phyloP scores from a whole-genome alignment of 257 asterid species.

The Nicotiana otophora region DNA sequence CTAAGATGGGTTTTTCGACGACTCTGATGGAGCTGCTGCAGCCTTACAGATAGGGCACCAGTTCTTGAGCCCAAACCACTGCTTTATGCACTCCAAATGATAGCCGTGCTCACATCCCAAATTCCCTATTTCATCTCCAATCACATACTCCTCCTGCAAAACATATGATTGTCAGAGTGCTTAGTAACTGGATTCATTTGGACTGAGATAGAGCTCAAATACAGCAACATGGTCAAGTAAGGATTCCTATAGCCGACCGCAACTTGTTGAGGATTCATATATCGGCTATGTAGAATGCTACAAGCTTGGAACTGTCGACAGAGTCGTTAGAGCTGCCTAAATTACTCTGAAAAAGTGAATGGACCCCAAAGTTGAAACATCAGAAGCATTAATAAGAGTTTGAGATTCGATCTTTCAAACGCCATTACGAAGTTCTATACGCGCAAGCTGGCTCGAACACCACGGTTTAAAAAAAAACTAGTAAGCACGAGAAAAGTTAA shows the following conservation, averaged over 20 bases:
- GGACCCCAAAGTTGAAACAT: background rate
- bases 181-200: background rate
- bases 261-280: background rate
- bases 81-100: constrained; percentile 53
- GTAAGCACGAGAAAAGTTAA: background rate
- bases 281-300: background rate
- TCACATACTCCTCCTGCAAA: constrained; percentile 68
- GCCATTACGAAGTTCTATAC: background rate
- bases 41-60: constrained; percentile 97
- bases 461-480: background rate
- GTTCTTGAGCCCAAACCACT: constrained; percentile 79
- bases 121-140: constrained; percentile 67
- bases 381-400: background rate
- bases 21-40: constrained; percentile 25
- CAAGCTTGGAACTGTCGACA: background rate
- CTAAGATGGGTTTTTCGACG: constrained; percentile 11
- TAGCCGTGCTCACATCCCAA: constrained; percentile 62
- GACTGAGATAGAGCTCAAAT: background rate
- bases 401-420: background rate
- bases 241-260: background rate
- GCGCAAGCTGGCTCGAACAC: too few relatives aligned
- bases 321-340: background rate
- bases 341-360: background rate
- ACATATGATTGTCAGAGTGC: background rate
- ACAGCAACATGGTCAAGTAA: background rate